A percentile compares a stretch with the other conserved stretches of the same genome.
These are phyloP conservation scores for Colletotrichum filicis DNA, from an alignment of 2,329 filamentous ascomycete species.

Conservation along the genomic window DNA sequence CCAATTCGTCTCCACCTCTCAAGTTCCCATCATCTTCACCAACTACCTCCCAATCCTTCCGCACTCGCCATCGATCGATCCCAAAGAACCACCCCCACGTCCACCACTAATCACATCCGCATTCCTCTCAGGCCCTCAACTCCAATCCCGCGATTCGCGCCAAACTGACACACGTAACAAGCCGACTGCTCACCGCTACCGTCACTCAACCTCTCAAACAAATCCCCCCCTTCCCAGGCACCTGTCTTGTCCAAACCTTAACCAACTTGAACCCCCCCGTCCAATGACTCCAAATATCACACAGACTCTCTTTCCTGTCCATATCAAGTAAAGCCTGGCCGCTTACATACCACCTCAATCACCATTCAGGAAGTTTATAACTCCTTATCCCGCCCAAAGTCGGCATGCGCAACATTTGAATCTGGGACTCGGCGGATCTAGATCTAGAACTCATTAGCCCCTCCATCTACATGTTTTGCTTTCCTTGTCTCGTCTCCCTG, in stretches of 20 bases:
- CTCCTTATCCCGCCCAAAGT: neutral
- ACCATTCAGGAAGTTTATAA: neutral
- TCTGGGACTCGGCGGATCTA: neutral
- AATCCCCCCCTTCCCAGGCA: neutral
- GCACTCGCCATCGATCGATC: neutral
- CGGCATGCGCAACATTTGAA: neutral
- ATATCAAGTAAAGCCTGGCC: neutral
- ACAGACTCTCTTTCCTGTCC: neutral
- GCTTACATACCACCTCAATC: neutral
- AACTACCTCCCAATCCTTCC: neutral
- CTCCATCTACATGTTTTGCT: neutral
- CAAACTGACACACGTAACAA: neutral
- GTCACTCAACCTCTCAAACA: constrained; percentile 1
- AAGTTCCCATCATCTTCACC: neutral
- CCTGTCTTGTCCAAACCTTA: constrained; percentile 15
- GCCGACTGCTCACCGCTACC: constrained; percentile 4
- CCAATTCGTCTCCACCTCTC: too few relatives aligned
- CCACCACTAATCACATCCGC: neutral
- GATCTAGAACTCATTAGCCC: neutral
- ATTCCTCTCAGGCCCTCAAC: neutral
- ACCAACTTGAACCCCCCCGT: neutral
- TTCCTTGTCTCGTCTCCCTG: neutral
- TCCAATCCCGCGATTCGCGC: neutral
- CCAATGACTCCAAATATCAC: too few relatives aligned
- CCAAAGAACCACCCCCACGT: neutral